Conservation (phyloP, 1,139 yeast species). For the Debaryomyces nepalensis region DNA sequence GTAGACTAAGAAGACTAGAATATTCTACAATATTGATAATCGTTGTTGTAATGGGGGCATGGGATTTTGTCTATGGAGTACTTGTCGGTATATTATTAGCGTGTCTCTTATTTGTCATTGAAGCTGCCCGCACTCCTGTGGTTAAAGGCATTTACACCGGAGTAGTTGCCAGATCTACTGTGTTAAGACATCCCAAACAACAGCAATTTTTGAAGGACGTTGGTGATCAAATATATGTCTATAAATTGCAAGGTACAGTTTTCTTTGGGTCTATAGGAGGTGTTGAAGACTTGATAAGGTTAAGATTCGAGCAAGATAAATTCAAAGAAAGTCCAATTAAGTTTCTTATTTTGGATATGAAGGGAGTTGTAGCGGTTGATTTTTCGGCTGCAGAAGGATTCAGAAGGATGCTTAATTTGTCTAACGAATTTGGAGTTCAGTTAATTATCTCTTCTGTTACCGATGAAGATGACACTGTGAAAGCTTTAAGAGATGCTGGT, state of each 20-base stretch:
- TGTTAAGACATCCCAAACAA: conserved; percentile 88
- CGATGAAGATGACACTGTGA: conserved; percentile 63
- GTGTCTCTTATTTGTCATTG: conserved; percentile 88
- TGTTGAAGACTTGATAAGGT: conserved; percentile 75
- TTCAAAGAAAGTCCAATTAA: conserved; percentile 64
- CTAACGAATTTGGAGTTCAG: conserved; percentile 70
- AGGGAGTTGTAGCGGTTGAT: conserved; percentile 80
- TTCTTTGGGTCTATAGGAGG: conserved; percentile 96
- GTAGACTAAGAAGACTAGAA: conserved; percentile 74
- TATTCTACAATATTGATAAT: conserved; percentile 82
- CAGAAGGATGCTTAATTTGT: conserved; percentile 78
- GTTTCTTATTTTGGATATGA: conserved; percentile 82
- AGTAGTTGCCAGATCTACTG: conserved; percentile 87
- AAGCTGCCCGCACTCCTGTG: conserved; percentile 84
- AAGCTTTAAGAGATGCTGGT: conserved; percentile 73
- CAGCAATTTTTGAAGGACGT: conserved; percentile 83
- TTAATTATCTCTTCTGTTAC: conserved; percentile 78
- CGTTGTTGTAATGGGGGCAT: conserved; percentile 91
- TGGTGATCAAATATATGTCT: conserved; percentile 87
- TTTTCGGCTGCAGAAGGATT: conserved; percentile 97
- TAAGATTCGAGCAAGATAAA: conserved; percentile 62
- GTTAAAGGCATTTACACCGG: conserved; percentile 86
- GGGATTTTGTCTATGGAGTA: conserved; percentile 93
- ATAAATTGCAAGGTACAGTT: conserved; percentile 84
- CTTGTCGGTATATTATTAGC: conserved; percentile 89